phyloP scores from a whole-genome alignment of 148 eudicot genomes.

The Diospyros kaki region DNA sequence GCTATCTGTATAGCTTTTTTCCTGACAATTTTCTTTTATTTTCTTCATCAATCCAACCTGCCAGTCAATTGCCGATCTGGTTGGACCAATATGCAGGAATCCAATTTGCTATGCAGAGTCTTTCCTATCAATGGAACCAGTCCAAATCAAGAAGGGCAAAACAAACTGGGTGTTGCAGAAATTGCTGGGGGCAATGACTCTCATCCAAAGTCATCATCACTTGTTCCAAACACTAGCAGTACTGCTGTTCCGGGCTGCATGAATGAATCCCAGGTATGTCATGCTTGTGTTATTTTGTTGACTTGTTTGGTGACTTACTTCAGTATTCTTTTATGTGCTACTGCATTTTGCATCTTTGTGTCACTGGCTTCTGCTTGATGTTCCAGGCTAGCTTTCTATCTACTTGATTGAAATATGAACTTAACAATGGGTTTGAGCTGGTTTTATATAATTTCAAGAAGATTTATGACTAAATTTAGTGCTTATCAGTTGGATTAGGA shows the following conservation, averaged over 20 bases:
- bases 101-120: constrained; percentile 38
- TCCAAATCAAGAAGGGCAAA: constrained; percentile 18
- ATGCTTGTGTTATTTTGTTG: not conserved
- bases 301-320: not conserved
- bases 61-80: constrained; percentile 39
- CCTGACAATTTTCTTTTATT: constrained; percentile 14
- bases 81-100: constrained; percentile 45
- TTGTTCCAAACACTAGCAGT: constrained; percentile 16
- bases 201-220: constrained; percentile 10
- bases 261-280: constrained; percentile 31
- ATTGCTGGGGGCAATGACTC: not conserved
- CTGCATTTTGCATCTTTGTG: not conserved
- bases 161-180: constrained; percentile 3
- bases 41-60: constrained; percentile 23
- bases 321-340: not conserved
- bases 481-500: not conserved
- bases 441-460: not conserved
- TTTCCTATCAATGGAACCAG: constrained; percentile 26
- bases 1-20: constrained; percentile 1
- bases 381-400: not conserved
- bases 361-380: not conserved
- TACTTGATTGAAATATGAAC: not conserved
- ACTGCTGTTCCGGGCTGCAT: constrained; percentile 13
- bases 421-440: not conserved
- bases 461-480: not conserved